phyloP scores from a whole-genome alignment of 2,329 filamentous ascomycete genomes.

The Fonsecaea pugnacius region DNA sequence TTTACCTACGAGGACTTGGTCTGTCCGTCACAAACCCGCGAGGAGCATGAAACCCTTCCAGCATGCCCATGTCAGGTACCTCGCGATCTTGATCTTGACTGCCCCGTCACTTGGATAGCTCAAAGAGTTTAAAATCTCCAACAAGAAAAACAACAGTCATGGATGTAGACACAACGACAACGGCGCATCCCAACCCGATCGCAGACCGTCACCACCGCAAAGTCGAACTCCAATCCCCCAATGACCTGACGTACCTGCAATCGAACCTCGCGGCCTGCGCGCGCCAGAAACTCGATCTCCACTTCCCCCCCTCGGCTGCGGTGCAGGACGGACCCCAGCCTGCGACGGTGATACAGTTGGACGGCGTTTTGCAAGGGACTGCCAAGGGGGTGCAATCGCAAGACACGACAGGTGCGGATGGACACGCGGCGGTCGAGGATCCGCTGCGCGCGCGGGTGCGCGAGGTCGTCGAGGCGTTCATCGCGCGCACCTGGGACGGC shows the following conservation, averaged over 20 bases:
- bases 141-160: neutral
- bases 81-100: neutral
- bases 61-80: neutral
- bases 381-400: neutral
- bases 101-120: neutral
- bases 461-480: constrained; percentile 45
- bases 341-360: constrained; percentile 48
- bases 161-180: constrained; percentile 95
- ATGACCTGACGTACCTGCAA: constrained; percentile 55
- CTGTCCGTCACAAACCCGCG: neutral
- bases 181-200: constrained; percentile 93
- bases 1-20: neutral
- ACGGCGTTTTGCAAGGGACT: constrained; percentile 37
- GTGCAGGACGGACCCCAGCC: constrained; percentile 38
- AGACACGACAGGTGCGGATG: neutral
- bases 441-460: constrained; percentile 34
- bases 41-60: neutral
- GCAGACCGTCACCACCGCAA: constrained; percentile 51
- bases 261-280: constrained; percentile 51
- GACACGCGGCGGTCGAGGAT: constrained; percentile 31
- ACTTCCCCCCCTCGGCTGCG: constrained; percentile 51
- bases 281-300: constrained; percentile 54
- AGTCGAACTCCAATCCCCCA: constrained; percentile 56
- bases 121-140: too few species aligned
- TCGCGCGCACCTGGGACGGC: constrained; percentile 49